Conservation (phyloP, 2,329 filamentous ascomycete genomes). For the Drechmeria coniospora region DNA sequence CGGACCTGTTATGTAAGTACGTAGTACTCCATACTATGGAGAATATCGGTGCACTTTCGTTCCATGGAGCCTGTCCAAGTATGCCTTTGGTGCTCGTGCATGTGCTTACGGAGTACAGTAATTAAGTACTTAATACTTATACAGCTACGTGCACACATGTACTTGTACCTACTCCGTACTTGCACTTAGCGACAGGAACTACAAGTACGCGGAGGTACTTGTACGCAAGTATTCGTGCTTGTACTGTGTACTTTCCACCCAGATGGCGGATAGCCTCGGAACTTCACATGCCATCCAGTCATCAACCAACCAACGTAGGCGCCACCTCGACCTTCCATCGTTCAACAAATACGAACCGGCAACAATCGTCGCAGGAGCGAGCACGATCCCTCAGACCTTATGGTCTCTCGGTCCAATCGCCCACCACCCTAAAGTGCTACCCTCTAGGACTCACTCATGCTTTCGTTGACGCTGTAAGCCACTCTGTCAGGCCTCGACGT, state of each 20-base stretch:
- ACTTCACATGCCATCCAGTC: conserved; percentile 3
- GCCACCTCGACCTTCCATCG: neutral
- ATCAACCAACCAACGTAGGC: neutral
- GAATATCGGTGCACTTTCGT: no score
- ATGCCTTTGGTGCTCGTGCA: no score
- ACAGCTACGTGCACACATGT: no score
- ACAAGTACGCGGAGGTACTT: neutral
- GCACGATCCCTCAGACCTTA: no score
- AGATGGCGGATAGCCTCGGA: conserved; percentile 1
- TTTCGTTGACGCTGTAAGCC: neutral
- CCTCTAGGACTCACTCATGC: neutral
- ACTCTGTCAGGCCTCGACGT: conserved; percentile 1
- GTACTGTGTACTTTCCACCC: neutral
- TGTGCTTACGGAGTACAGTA: no score
- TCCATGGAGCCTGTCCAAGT: no score
- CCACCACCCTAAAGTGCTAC: neutral
- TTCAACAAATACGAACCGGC: neutral
- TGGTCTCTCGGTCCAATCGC: neutral
- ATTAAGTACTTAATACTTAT: no score
- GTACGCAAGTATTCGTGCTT: neutral
- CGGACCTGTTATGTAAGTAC: no score
- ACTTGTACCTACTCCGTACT: no score
- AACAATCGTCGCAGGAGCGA: no score
- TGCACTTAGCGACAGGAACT: no score
- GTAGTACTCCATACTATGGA: no score